Base-by-base conservation (phyloP, 257 asterid species). In the Penstemon davidsonii region DNA sequence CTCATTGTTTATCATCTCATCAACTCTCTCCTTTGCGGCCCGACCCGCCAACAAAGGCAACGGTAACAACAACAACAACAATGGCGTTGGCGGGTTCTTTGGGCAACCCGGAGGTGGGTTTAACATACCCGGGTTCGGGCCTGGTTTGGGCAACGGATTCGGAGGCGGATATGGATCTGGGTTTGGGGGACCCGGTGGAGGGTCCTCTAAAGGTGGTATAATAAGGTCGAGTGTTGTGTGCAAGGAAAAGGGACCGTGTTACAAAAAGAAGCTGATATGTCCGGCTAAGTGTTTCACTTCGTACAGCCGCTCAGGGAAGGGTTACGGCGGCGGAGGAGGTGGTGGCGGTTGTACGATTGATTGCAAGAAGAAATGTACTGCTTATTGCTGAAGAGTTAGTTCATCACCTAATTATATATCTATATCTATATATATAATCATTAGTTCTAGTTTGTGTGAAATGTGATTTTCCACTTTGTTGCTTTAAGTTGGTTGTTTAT, bases 261-360 rank as follows among this genome's bases (percentile, higher is more conserved):
- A 80, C 78, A 75, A 74, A 64, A 94, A 91, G 71, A 88, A 84
- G 82, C 77, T 94, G 67, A 80, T 40, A 55, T 94, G 97, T 11
- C 97, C 99, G 51, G 88, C 89, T 18, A 91, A 84, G 82, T 94
- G 99, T 69, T 94, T 83, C 88, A 73, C 57, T 69, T 82, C 99
- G 0, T 94, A 70, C 79, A 76, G 85, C 79, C 79, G 84, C 45
- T 77, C 96, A 13, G 98, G 98, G 3, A 87, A 91, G 83, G 96
- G 96, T 0, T 91, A 77, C 63, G 96, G 99, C 0, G 81, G 61
- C 40, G 99, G 96, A 10, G 96, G 97, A 33, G 99, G 96, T 2
- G 92, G 96, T 49, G 99, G 97, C 4, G 96, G 98, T 0, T 87
- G 98, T 80, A 84, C 85, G 77, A 43, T 88, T 4, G 97, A 94